These are phyloP conservation scores for Avena insularis DNA, from an alignment of 176 grass and related monocot species.

Conservation along the genomic window DNA sequence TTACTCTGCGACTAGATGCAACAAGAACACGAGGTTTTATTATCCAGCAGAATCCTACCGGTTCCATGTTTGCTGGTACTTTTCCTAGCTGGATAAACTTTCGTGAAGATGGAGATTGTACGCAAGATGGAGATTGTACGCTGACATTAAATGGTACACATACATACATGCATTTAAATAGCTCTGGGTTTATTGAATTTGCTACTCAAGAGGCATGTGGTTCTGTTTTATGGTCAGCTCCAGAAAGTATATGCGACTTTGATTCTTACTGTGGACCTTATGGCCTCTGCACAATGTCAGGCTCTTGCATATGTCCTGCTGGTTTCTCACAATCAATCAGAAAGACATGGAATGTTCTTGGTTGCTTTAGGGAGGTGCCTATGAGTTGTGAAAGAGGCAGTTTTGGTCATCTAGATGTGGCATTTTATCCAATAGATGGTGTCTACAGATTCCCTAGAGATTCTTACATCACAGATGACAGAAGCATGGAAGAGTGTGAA, in stretches of 20 bases:
- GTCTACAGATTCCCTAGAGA: not conserved
- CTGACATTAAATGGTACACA: not conserved
- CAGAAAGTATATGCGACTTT: conserved; percentile 7
- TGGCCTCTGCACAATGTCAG: not conserved
- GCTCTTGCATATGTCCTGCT: not conserved
- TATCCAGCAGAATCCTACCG: not conserved
- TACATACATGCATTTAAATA: not conserved
- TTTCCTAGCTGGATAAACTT: conserved; percentile 12
- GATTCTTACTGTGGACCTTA: not conserved
- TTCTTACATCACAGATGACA: not conserved
- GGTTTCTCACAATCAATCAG: not conserved
- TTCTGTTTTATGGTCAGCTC: not conserved
- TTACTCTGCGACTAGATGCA: not conserved
- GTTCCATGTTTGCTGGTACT: not conserved
- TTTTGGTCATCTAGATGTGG: not conserved
- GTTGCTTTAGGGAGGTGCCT: not conserved
- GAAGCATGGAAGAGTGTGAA: not conserved
- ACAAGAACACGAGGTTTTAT: not conserved
- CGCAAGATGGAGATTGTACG: too few relatives aligned
- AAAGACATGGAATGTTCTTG: not conserved
- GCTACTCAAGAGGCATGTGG: not conserved
- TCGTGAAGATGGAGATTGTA: not conserved
- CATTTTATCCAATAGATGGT: not conserved
- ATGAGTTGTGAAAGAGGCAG: not conserved
- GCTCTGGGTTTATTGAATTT: not conserved